Evolutionary conservation across 306 rosid species (phyloP), one percentile per base, ranked within the genome.

Genomic region (Astragalus glycyphyllos): DNA sequence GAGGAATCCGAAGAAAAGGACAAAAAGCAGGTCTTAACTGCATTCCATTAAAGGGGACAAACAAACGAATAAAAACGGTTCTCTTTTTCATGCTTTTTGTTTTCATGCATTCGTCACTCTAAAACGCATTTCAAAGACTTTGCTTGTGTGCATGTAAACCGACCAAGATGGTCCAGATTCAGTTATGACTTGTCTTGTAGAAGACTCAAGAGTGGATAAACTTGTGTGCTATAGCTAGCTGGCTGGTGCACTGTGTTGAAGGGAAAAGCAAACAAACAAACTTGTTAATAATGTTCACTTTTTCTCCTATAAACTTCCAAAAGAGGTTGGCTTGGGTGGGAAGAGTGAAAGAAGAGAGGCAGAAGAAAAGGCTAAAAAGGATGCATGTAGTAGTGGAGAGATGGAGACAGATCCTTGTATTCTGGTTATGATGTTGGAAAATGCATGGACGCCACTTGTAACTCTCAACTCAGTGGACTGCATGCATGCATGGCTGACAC

Each of bases 401-500:
- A 11, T 7, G 54, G 38, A 67, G 58, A 64, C 57, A 31, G 70
- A 56, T 65, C 68, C 74, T 64, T 78, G 69, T 32, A 53, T 31
- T 70, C 53, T 71, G 59, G 49, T 26, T 17, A 38, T 54, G 37
- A 40, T 46, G 49, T 38, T 82, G 79, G 71, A 20, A 11, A 79
- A 75, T 79, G 82, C 87, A 83, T 83, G 80, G 34, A 62, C 5
- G 80, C 64, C 87, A 79, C 82, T 38, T 83, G 87, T 79, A 60
- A 67, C 40, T 46, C 16, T 35, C 20, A 41, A 75, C 41, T 58
- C 75, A 65, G 65, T 41, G 26, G 15, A 51, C 11, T 67, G 44
- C 80, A 65, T 71, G 83, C 84, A 77, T 79, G 96, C 96, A 89
- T 89, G 96, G 71, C 4, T 75, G 96, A 89, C 96, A 87, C 88